Percentiles rank a stretch among this genome's conserved stretches.
phyloP scores from a whole-genome alignment of 306 rosid genomes.

The Casuarina cunninghamiana region DNA sequence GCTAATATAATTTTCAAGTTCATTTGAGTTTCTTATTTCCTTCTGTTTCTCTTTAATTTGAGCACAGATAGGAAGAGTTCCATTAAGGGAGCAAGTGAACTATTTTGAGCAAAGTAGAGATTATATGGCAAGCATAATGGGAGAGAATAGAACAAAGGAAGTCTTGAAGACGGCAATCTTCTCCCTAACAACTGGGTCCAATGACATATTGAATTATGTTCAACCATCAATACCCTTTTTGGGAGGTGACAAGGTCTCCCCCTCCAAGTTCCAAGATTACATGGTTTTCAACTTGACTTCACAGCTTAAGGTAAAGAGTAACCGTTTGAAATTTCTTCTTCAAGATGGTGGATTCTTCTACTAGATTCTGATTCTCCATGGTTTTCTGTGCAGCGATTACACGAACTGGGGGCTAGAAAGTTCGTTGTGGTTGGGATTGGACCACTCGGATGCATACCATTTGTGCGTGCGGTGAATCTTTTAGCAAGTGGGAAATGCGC shows the following conservation, averaged over 20 bases:
- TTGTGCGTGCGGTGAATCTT: constrained; percentile 37
- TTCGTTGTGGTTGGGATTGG: constrained; percentile 51
- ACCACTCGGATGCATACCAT: constrained; percentile 61
- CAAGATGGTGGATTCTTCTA: neutral
- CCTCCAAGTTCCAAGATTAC: constrained; percentile 32
- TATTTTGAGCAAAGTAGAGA: constrained; percentile 41
- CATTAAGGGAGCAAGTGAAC: constrained; percentile 43
- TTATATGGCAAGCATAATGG: constrained; percentile 35
- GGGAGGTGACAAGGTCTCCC: constrained; percentile 28
- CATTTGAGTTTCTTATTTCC: neutral
- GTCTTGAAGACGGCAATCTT: constrained; percentile 47
- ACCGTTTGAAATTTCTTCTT: neutral
- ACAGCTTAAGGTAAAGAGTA: constrained; percentile 42
- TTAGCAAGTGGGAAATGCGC: constrained; percentile 36
- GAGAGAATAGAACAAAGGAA: constrained; percentile 37
- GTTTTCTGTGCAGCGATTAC: constrained; percentile 33
- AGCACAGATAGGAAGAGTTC: constrained; percentile 46
- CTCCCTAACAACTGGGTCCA: constrained; percentile 55
- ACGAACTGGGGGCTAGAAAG: constrained; percentile 51
- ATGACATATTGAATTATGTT: constrained; percentile 49
- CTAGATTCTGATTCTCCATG: neutral
- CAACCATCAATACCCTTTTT: constrained; percentile 49
- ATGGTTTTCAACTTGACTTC: constrained; percentile 52
- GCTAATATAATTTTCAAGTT: neutral
- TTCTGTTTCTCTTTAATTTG: neutral